Evolutionary conservation across 805 yeast genomes (phyloP).

Genomic region (Wickerhamiella siamensis): DNA sequence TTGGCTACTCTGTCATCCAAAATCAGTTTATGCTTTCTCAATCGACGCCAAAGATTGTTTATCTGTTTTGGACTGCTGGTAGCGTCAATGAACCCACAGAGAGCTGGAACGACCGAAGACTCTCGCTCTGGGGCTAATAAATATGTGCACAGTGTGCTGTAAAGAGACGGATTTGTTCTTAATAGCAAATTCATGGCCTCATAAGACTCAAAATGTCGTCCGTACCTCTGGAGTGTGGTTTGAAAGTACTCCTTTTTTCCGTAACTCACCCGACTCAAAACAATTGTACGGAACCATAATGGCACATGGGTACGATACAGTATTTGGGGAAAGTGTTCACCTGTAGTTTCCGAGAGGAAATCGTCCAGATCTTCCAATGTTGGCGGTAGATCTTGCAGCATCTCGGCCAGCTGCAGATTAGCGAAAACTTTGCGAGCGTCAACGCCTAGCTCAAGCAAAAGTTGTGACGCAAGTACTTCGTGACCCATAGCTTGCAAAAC

Average conservation of each 20-base stretch:
- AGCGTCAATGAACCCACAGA: neutral
- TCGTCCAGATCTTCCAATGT: neutral
- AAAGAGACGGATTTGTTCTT: neutral
- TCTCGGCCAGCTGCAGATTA: neutral
- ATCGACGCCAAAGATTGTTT: neutral
- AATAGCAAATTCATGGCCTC: neutral
- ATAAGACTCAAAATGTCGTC: neutral
- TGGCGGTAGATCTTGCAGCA: neutral
- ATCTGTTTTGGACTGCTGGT: neutral
- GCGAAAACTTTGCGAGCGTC: neutral
- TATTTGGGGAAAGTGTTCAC: constrained; percentile 12
- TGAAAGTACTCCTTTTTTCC: constrained; percentile 1
- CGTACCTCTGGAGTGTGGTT: constrained; percentile 6
- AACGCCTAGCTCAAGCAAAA: constrained; percentile 7
- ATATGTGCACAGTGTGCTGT: constrained; percentile 1
- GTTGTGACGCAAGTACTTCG: constrained; percentile 13
- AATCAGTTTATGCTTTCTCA: neutral
- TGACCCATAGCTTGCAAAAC: constrained; percentile 10
- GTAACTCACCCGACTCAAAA: constrained; percentile 7
- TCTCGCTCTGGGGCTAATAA: neutral
- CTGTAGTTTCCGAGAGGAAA: neutral
- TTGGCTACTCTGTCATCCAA: neutral
- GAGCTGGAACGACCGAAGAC: neutral
- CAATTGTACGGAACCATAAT: constrained; percentile 10
- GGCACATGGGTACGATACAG: constrained; percentile 5